These are phyloP conservation scores for Cyclanthera cordifolia DNA, from an alignment of 306 rosid species.

Conservation along the genomic window DNA sequence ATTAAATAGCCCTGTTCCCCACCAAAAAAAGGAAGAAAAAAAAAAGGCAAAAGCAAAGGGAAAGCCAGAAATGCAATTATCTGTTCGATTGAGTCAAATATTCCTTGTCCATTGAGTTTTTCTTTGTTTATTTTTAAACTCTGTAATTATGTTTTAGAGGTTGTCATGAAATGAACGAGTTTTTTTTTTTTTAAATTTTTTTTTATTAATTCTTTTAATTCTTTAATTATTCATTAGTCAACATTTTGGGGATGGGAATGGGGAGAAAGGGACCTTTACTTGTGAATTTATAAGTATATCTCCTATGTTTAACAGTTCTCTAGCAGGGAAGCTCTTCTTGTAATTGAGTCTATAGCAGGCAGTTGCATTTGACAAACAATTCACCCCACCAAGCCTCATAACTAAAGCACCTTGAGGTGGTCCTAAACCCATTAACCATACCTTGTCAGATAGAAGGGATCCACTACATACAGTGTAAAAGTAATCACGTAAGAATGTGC, in stretches of 20 bases:
- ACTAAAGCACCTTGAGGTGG: background rate
- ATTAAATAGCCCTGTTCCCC: slow-evolving; percentile 4
- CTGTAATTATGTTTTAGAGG: background rate
- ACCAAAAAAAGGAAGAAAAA: background rate
- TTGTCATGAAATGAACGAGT: background rate
- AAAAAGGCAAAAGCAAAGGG: background rate
- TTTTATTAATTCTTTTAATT: no score
- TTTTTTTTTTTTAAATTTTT: no score
- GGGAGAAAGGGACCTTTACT: background rate
- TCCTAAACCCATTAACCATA: background rate
- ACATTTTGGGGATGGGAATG: background rate
- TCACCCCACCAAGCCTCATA: background rate
- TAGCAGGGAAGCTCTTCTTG: background rate
- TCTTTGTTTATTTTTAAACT: no score
- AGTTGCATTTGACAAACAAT: background rate
- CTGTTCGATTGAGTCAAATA: background rate
- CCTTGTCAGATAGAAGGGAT: background rate
- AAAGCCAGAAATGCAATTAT: background rate
- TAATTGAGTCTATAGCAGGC: background rate
- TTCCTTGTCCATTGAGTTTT: background rate
- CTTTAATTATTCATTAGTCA: background rate
- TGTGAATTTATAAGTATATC: no score
- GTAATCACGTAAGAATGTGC: background rate
- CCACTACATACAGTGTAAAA: background rate
- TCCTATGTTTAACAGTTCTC: no score